phyloP scores from a whole-genome alignment of 1,139 yeast genomes.

The Lodderomyces orthopsilosis region DNA sequence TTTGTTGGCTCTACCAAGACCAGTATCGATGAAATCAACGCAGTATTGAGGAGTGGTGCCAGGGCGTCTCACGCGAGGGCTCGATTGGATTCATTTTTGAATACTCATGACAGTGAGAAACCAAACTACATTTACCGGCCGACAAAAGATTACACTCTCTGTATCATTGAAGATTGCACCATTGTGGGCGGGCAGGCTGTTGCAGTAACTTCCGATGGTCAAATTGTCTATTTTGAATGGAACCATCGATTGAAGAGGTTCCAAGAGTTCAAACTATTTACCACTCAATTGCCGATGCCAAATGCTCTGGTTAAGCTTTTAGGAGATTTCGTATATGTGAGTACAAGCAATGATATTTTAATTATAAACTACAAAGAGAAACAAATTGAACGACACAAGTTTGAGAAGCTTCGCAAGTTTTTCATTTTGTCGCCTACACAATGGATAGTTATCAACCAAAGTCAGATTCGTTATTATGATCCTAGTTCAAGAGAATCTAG shows the following conservation, averaged over 20 bases:
- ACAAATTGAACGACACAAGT: neutral
- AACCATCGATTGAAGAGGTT: neutral
- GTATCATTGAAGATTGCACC: neutral
- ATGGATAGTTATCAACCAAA: conserved; percentile 2
- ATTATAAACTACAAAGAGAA: neutral
- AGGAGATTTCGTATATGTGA: neutral
- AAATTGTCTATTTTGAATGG: conserved; percentile 5
- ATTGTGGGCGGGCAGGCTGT: neutral
- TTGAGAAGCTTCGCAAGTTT: conserved; percentile 3
- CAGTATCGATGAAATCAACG: conserved; percentile 9
- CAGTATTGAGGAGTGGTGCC: conserved; percentile 1
- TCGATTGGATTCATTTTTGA: conserved; percentile 1
- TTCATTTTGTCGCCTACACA: neutral
- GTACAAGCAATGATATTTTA: neutral
- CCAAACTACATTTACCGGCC: conserved; percentile 1
- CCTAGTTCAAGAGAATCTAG: neutral
- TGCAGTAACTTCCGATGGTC: neutral
- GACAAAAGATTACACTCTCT: neutral
- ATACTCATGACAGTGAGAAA: neutral
- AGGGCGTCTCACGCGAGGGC: neutral
- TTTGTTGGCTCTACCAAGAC: neutral
- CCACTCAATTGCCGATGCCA: neutral
- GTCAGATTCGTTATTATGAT: conserved; percentile 5
- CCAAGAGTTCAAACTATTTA: conserved; percentile 3
- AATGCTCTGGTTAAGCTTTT: neutral